These are phyloP conservation scores for Bipolaris oryzae DNA, from an alignment of 2,329 filamentous ascomycete genomes.

Conservation along the genomic window DNA sequence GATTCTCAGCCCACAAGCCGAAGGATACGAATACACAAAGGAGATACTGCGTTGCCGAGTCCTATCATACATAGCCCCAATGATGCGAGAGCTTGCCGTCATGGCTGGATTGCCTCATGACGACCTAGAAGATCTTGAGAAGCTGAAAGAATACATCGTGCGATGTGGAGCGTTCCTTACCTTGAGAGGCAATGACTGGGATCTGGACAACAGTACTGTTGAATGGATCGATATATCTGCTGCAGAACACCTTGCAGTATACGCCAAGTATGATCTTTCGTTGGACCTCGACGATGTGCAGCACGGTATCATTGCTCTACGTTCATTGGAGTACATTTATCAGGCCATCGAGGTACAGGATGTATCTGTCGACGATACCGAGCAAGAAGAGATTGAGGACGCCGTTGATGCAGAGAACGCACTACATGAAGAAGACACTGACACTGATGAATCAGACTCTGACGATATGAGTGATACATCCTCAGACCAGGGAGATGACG, in stretches of 20 bases:
- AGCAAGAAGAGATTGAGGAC: background rate
- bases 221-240: conserved; percentile 33
- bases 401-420: background rate
- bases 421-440: background rate
- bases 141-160: conserved; percentile 24
- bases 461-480: background rate
- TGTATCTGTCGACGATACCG: background rate
- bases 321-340: conserved; percentile 27
- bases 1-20: conserved; percentile 18
- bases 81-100: conserved; percentile 29
- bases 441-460: background rate
- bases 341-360: conserved; percentile 11
- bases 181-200: conserved; percentile 23
- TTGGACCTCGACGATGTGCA: conserved; percentile 28
- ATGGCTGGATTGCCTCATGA: conserved; percentile 29
- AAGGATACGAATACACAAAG: conserved; percentile 33
- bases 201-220: conserved; percentile 26
- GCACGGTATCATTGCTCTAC: conserved; percentile 33
- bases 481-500: background rate
- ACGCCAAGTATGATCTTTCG: conserved; percentile 26
- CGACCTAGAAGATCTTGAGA: conserved; percentile 20
- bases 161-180: conserved; percentile 32
- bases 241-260: conserved; percentile 26
- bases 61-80: conserved; percentile 25
- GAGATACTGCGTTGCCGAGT: conserved; percentile 30